phyloP scores from a whole-genome alignment of 2,329 filamentous ascomycete genomes.

The Hymenotorrendiella dingleyae region DNA sequence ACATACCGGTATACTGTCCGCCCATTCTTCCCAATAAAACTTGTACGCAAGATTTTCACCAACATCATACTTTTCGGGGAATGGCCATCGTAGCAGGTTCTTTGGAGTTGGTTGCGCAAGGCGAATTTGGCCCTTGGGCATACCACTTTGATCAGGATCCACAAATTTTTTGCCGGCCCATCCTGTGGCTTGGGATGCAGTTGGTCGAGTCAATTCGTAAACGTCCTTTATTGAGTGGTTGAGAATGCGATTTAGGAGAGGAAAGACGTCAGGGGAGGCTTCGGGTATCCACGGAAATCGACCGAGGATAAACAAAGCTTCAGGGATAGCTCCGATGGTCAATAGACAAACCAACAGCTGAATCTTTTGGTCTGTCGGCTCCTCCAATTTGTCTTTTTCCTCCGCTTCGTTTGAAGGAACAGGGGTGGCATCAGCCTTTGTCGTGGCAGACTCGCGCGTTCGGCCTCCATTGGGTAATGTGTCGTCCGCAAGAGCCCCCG shows the following conservation, averaged over 20 bases:
- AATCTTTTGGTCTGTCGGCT: conserved; percentile 84
- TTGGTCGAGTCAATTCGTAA: conserved; percentile 39
- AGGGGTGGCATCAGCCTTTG: conserved; percentile 43
- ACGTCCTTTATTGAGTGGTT: conserved; percentile 78
- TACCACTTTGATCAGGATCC: conserved; percentile 58
- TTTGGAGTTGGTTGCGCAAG: conserved; percentile 53
- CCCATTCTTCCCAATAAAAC: conserved; percentile 98
- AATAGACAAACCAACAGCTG: conserved; percentile 77
- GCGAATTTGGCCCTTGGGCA: conserved; percentile 64
- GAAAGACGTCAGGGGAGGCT: conserved; percentile 72
- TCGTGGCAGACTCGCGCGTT: conserved; percentile 43
- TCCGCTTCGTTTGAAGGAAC: conserved; percentile 40
- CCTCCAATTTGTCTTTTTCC: conserved; percentile 51
- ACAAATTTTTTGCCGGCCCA: conserved; percentile 43
- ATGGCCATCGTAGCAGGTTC: conserved; percentile 75
- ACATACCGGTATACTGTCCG: conserved; percentile 86
- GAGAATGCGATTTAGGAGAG: conserved; percentile 78
- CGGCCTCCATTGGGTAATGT: conserved; percentile 45
- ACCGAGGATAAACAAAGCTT: conserved; percentile 86
- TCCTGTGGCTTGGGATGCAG: conserved; percentile 36
- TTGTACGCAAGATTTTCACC: conserved; percentile 73
- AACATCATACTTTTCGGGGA: conserved; percentile 69
- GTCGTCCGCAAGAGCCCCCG: conserved; percentile 82
- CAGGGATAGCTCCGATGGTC: conserved; percentile 85
- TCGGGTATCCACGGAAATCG: conserved; percentile 91